These are phyloP conservation scores for Phytopythium litorale DNA, from an alignment of 352 stramenopile species.

Conservation along the genomic window DNA sequence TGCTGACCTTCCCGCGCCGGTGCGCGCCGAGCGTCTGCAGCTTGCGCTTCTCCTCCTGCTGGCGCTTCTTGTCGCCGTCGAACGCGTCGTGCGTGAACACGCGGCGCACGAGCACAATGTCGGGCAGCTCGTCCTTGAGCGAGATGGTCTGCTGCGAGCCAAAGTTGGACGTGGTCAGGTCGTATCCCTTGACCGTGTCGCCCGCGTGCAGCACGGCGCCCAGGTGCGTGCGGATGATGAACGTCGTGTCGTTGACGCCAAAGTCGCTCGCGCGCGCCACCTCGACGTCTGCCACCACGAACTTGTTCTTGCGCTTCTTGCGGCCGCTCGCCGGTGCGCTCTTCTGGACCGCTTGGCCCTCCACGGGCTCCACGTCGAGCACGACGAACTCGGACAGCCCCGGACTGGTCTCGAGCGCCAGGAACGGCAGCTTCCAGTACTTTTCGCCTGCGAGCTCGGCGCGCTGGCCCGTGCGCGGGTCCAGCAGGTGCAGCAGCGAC, in stretches of 20 bases:
- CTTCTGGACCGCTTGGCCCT: conserved; percentile 12
- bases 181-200: conserved; percentile 73
- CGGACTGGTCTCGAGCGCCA: conserved; percentile 48
- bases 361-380: conserved; percentile 61
- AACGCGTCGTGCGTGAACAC: conserved; percentile 37
- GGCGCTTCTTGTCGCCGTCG: conserved; percentile 11
- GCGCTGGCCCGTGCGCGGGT: conserved; percentile 50
- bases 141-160: conserved; percentile 29
- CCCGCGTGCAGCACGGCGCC: conserved; percentile 49
- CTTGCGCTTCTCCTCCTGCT: conserved; percentile 31
- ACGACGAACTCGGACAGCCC: conserved; percentile 71
- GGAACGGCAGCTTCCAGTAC: conserved; percentile 72
- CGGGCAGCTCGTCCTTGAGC: conserved; percentile 59
- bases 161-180: conserved; percentile 58
- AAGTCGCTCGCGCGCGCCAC: conserved; percentile 69
- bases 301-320: conserved; percentile 19
- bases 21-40: conserved; percentile 44
- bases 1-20: conserved; percentile 40
- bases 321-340: conserved; percentile 1
- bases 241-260: conserved; percentile 78
- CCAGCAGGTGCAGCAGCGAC: conserved; percentile 55
- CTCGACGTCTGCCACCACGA: conserved; percentile 62
- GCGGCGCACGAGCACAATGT: conserved; percentile 76
- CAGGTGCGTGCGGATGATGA: conserved; percentile 60
- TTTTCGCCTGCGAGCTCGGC: conserved; percentile 55